Evolutionary conservation across 768 basidiomycete species (phyloP).

Genomic region (Candolleomyces eurysporus): DNA sequence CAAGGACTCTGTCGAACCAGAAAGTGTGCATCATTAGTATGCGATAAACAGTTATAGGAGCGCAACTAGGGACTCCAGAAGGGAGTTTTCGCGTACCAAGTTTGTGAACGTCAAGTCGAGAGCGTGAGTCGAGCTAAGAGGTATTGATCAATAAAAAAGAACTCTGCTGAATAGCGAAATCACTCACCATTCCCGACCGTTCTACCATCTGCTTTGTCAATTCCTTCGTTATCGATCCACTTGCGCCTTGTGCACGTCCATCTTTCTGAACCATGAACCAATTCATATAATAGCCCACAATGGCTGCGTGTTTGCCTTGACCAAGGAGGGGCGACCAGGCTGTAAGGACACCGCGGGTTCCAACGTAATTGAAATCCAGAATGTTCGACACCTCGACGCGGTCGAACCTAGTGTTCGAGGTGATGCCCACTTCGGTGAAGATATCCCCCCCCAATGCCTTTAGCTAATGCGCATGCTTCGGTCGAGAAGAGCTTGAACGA

Average conservation of each 20-base stretch:
- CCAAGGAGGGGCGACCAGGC: conserved; percentile 38
- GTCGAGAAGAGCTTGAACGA: conserved; percentile 27
- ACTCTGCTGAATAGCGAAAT: too few species aligned
- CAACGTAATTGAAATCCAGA: conserved; percentile 40
- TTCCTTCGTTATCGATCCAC: neutral
- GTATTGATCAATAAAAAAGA: too few species aligned
- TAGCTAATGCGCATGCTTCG: conserved; percentile 33
- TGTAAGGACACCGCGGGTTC: conserved; percentile 29
- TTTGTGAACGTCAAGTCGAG: neutral
- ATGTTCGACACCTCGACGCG: conserved; percentile 51
- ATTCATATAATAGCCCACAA: conserved; percentile 43
- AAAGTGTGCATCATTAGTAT: neutral
- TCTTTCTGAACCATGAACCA: conserved; percentile 24
- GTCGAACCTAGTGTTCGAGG: conserved; percentile 33
- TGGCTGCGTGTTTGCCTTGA: conserved; percentile 22
- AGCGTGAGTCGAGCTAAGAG: neutral
- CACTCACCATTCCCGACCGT: neutral
- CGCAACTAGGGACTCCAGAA: too few species aligned
- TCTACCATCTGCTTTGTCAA: neutral
- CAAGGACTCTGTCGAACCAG: neutral
- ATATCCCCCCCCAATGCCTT: conserved; percentile 17
- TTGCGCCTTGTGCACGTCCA: conserved; percentile 9
- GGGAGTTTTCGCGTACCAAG: too few species aligned
- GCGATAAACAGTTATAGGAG: too few species aligned
- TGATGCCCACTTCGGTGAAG: conserved; percentile 17